A percentile compares a stretch with the other conserved stretches of the same genome.
These are phyloP conservation scores for Lolium perenne DNA, from an alignment of 176 grass and related monocot genomes.

Conservation along the genomic window DNA sequence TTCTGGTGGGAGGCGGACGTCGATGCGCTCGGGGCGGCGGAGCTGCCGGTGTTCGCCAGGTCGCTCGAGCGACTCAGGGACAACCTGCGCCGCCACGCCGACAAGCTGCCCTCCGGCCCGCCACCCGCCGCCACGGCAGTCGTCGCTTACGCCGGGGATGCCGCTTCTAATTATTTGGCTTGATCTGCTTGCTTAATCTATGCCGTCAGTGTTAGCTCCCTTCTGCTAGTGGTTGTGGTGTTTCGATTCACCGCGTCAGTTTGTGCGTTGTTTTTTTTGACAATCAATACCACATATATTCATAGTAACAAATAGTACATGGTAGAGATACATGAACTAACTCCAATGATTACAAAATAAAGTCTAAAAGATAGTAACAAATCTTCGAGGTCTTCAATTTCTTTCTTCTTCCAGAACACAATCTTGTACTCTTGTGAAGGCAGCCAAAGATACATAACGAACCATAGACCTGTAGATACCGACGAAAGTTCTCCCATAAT, in stretches of 20 bases:
- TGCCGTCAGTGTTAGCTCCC: background rate
- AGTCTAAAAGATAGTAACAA: too few species aligned
- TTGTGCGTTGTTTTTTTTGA: too few species aligned
- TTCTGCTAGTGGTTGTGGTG: background rate
- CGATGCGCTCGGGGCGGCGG: background rate
- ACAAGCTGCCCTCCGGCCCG: background rate
- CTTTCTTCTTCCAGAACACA: too few species aligned
- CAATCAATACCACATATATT: too few species aligned
- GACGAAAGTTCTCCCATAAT: too few species aligned
- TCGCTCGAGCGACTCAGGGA: background rate
- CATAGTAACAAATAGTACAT: too few species aligned
- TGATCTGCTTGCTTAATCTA: background rate
- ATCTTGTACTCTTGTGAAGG: too few species aligned
- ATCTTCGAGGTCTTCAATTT: too few species aligned
- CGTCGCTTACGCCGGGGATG: background rate
- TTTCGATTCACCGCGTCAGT: background rate
- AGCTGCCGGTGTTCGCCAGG: background rate
- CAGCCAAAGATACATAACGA: too few species aligned
- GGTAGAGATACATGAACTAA: too few species aligned
- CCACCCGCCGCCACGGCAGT: background rate
- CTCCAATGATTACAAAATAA: too few species aligned
- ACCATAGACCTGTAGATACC: too few species aligned
- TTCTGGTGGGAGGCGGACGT: background rate
- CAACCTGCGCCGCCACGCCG: background rate
- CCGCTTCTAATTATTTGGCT: background rate